Conservation (phyloP, 306 rosid species). For the Albizia julibrissin region DNA sequence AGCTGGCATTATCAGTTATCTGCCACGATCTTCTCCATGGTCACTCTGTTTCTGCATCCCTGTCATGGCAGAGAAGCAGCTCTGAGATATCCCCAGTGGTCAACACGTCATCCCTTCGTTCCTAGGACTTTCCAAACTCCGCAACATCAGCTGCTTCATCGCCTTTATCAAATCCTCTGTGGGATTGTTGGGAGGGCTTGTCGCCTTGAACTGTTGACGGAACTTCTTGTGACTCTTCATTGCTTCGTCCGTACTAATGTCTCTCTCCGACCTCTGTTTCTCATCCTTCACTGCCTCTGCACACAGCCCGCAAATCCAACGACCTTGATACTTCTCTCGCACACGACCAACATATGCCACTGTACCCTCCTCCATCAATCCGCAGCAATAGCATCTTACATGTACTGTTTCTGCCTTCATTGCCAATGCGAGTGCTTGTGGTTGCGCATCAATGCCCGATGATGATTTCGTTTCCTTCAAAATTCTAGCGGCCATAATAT, state of each 20-base stretch:
- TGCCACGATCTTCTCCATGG: background rate
- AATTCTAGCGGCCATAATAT: slow-evolving; percentile 32
- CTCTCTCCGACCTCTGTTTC: slow-evolving; percentile 34
- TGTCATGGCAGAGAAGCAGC: slow-evolving; percentile 43
- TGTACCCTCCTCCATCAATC: slow-evolving; percentile 73
- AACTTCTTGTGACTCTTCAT: slow-evolving; percentile 52
- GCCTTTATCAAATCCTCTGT: slow-evolving; percentile 55
- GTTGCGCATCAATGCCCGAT: slow-evolving; percentile 23
- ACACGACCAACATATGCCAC: slow-evolving; percentile 51
- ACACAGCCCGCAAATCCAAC: slow-evolving; percentile 82
- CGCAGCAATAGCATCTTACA: slow-evolving; percentile 68
- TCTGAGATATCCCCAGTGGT: slow-evolving; percentile 44
- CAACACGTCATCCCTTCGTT: slow-evolving; percentile 28
- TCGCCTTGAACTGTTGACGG: slow-evolving; percentile 47
- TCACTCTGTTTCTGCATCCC: background rate
- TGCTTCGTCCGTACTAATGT: slow-evolving; percentile 59
- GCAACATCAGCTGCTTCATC: slow-evolving; percentile 60
- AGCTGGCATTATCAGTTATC: background rate
- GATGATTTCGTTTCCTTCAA: slow-evolving; percentile 26
- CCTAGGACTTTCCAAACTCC: slow-evolving; percentile 56
- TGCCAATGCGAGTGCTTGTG: background rate
- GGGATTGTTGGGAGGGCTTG: slow-evolving; percentile 52
- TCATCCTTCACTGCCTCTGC: slow-evolving; percentile 71
- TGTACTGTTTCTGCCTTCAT: slow-evolving; percentile 41
- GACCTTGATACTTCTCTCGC: slow-evolving; percentile 54